Percentiles rank a stretch among this genome's conserved stretches.
phyloP scores from a whole-genome alignment of 306 rosid species.

The Carpinus fangiana region DNA sequence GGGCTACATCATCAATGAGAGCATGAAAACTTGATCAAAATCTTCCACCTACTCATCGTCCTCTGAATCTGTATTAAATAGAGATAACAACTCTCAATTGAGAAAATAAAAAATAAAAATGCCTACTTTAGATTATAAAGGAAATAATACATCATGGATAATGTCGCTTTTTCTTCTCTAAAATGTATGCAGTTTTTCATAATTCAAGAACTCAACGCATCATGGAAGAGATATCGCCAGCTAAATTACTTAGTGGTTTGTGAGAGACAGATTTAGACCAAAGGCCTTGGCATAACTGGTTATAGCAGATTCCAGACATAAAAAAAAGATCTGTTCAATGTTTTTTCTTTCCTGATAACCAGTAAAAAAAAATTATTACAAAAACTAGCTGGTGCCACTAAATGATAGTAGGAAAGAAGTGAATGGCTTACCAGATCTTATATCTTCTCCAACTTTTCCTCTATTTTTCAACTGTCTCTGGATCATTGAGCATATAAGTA shows the following conservation, averaged over 20 bases:
- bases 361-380: no score
- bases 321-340: no score
- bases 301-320: neutral
- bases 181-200: neutral
- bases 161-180: neutral
- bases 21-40: conserved; percentile 33
- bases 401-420: conserved; percentile 21
- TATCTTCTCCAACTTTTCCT: conserved; percentile 96
- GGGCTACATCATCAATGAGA: conserved; percentile 37
- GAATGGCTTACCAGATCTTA: conserved; percentile 81
- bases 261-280: neutral
- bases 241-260: neutral
- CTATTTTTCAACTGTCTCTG: conserved; percentile 77
- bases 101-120: neutral
- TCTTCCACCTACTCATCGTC: conserved; percentile 66
- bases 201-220: conserved; percentile 18
- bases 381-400: neutral
- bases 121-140: neutral
- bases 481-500: conserved; percentile 86
- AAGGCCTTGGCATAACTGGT: neutral
- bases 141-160: neutral
- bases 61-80: conserved; percentile 78
- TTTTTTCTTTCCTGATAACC: no score
- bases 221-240: neutral
- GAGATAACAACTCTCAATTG: conserved; percentile 17